Base-by-base conservation (phyloP, 352 stramenopile genomes). In the Phytopythium cucurbitacearum region DNA sequence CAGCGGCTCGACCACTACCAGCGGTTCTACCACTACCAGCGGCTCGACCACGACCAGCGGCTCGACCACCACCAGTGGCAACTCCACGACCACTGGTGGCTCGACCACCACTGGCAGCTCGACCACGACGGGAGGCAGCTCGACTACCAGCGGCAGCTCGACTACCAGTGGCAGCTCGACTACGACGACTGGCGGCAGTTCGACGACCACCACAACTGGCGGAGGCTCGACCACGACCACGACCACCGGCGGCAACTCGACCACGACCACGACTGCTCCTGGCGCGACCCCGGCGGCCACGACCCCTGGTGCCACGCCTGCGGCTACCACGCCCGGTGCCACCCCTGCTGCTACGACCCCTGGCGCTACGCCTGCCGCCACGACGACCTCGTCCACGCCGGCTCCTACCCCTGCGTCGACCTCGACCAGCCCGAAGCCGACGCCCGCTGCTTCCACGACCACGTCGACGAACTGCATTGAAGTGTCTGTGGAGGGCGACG, bases 401-500 rank as follows among this genome's bases (percentile, higher is more conserved):
- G 60, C 62, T 33, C 57, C 53, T 10, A 49, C 58, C 38, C 41
- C 55, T 8, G 56, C 55, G 12, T 62, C 51, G 7, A 48, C 64
- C 0, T 61, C 45, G 16, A 36, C 42, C 21, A 53, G 44, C 3
- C 55, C 55, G 7, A 50, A 54, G 34, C 38, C 56, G 9, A 66
- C 64, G 6, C 57, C 57, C 37, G 56, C 56, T 10, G 43, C 60
- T 36, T 64, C 56, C 38, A 67, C 47, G 36, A 57, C 53, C 44
- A 44, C 59, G 33, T 50, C 61, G n/a, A 40, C 59, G 16, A 65
- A 56, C 48, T 89, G 78, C 62, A 76, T 67, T 0, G 55, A 86
- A 16, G 73, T 90, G 37, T 88, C 73, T 10, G 79, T 92, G 16
- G 71, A 88, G 47, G 60, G 71, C 1, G 79, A 90, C 53, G 82